Evolutionary conservation across 345 rosid genomes (phyloP).

Genomic region (Eucalyptus erythrocorys): DNA sequence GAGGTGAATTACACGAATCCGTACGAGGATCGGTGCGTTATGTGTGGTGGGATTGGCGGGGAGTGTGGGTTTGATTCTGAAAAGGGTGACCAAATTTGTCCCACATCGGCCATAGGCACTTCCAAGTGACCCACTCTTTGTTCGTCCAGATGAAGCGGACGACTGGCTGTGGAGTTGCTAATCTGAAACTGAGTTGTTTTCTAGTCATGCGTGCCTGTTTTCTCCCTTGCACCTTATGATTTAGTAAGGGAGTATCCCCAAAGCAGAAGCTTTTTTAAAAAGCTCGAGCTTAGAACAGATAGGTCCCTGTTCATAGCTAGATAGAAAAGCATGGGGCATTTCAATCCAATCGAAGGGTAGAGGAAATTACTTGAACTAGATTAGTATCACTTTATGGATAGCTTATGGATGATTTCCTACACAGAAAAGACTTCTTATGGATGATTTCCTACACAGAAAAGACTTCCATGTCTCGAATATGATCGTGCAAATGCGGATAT

Average conservation of each 20-base stretch:
- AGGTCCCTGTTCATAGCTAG: not conserved
- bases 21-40: not conserved
- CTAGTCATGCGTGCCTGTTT: not conserved
- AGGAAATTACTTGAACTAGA: not conserved
- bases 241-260: not conserved
- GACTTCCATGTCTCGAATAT: not conserved
- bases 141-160: not conserved
- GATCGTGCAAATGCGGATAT: not conserved
- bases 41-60: constrained; percentile 3
- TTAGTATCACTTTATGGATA: not conserved
- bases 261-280: not conserved
- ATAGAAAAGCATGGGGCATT: not conserved
- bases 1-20: constrained; percentile 5
- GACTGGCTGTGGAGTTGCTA: fast-evolving
- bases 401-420: not conserved
- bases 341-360: not conserved
- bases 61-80: constrained; percentile 21
- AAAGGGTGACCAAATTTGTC: constrained; percentile 10
- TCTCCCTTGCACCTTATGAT: not conserved
- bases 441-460: not conserved
- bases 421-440: not conserved
- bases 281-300: not conserved
- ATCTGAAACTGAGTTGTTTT: not conserved
- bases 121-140: not conserved
- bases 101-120: not conserved